Evolutionary conservation across 768 basidiomycete genomes (phyloP), one percentile per base, ranked within the genome.

Genomic region (Hypholoma fasciculare): DNA sequence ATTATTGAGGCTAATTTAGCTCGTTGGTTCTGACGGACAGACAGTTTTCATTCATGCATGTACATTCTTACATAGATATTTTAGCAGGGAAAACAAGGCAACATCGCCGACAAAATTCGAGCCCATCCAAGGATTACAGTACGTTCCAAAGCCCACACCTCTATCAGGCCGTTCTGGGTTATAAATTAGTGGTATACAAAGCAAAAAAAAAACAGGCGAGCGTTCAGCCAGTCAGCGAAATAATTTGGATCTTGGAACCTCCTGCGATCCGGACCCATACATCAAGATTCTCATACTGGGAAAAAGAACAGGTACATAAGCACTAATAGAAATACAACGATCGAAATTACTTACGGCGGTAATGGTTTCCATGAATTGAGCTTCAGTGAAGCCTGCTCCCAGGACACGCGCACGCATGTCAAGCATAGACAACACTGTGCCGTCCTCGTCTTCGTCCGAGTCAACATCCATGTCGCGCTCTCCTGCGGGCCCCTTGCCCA

Each of bases 301-400:
- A 34, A 58, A 60, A 57, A 50, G 57, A 54, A 65, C 49, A 66
- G 23, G 57, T 2, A n/a, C 14, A 17, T 9, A 23, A 46, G 7
- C 37, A 54, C 7, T 54, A 6, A 51, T 48, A 51, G 42, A 23
- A 54, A 53, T 60, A 46, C 47, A 61, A 19, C 20, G 13, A 58
- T 26, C 69, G 86, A 71, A 67, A 3, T 34, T 34, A 34, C 30
- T 34, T 34, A 95, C 95, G 78, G 90, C 81, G 16, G 79, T 65
- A 51, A 98, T 89, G 0, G 93, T 92, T 60, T 92, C 88, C 79
- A 89, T 92, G 13, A 99, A 80, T 72, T 94, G 90, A 1, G 82
- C 86, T 70, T 99, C 96, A 13, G 94, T 98, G 74, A 89, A 97
- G 16, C 96, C 96, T 63, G 86, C 87, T 47, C 86, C 87, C 56